A percentile compares a stretch with the other conserved stretches of the same genome.
Evolutionary conservation across 2,329 filamentous ascomycete genomes (phyloP).

Genomic region (Lecanosticta acicola): DNA sequence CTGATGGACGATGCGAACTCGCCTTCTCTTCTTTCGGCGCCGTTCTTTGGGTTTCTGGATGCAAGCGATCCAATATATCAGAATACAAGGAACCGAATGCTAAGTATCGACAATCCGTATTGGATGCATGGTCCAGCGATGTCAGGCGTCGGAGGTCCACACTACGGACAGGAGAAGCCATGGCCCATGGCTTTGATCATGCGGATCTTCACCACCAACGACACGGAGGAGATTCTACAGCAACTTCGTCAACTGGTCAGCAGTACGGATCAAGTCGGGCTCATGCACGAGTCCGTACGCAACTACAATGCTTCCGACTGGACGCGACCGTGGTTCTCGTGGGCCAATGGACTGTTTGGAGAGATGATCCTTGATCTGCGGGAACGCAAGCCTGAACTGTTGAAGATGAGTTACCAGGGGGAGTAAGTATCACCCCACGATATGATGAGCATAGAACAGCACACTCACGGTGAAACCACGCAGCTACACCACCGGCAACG

Average conservation of each 20-base stretch:
- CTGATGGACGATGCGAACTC: constrained; percentile 68
- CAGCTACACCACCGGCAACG: constrained; percentile 4
- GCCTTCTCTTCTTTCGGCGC: constrained; percentile 52
- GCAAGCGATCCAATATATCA: constrained; percentile 36
- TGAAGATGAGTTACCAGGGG: constrained; percentile 40
- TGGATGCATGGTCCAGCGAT: constrained; percentile 45
- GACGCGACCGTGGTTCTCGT: constrained; percentile 46
- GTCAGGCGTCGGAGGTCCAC: constrained; percentile 44
- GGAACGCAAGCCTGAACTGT: constrained; percentile 38
- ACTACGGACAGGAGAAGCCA: constrained; percentile 38
- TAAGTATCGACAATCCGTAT: constrained; percentile 42
- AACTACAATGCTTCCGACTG: constrained; percentile 39
- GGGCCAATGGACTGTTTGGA: constrained; percentile 48
- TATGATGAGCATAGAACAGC: neutral
- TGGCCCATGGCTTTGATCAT: constrained; percentile 47
- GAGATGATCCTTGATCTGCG: constrained; percentile 45
- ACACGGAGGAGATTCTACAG: constrained; percentile 40
- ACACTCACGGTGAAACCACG: neutral
- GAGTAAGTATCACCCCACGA: neutral
- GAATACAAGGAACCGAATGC: constrained; percentile 39
- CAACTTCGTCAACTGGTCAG: constrained; percentile 40
- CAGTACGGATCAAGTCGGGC: constrained; percentile 41
- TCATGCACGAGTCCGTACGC: constrained; percentile 48
- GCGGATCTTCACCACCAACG: constrained; percentile 41
- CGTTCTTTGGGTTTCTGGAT: constrained; percentile 14